Evolutionary conservation across 176 grass and related monocot species (phyloP), one percentile per base, ranked within the genome.

Genomic region (Dendrocalamus sinicus): DNA sequence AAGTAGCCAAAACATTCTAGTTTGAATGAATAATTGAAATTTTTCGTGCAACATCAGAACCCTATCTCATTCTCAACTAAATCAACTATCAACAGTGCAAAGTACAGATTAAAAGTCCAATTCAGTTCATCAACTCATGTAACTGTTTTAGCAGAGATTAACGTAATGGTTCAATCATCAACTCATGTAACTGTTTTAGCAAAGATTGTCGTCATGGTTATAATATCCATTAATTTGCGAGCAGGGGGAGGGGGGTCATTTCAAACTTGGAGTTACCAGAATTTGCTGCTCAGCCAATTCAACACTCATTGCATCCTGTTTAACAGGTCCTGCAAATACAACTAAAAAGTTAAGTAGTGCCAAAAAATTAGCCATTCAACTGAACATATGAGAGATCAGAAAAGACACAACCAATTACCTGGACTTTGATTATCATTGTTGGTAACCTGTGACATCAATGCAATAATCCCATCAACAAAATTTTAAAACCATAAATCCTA

Each of bases 221-320:
- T 54, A 80, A 78, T 82, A 82, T 77, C 70, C 73, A 83, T 41
- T 20, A 55, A 55, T 55, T 55, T 64, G 24, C 5, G 24, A 12
- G 24, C 1, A 51, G 26, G 61, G 26, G 61, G 9, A 26, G 1
- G 60, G 4, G 11, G 23, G 0, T 16, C 53, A 73, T 19, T 71
- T 60, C 16, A 22, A 76, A 82, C 20, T 59, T 78, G 3, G 72
- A 70, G 79, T 86, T 95, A 99, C 96, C 90, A 99, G 87, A 91
- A 99, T 99, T 87, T 99, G 96, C 60, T 99, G 96, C 84, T 99
- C 96, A 46, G 96, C 88, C 46, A 88, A 84, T 88, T 86, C 96
- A 82, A 83, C 83, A 67, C 60, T 92, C 54, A 89, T 79, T 65
- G 84, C 74, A 64, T 99, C 92, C 67, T 91, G 90, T 84, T 94